phyloP scores from a whole-genome alignment of 2,329 filamentous ascomycete species.

The Arthrobotrys entomopaga region DNA sequence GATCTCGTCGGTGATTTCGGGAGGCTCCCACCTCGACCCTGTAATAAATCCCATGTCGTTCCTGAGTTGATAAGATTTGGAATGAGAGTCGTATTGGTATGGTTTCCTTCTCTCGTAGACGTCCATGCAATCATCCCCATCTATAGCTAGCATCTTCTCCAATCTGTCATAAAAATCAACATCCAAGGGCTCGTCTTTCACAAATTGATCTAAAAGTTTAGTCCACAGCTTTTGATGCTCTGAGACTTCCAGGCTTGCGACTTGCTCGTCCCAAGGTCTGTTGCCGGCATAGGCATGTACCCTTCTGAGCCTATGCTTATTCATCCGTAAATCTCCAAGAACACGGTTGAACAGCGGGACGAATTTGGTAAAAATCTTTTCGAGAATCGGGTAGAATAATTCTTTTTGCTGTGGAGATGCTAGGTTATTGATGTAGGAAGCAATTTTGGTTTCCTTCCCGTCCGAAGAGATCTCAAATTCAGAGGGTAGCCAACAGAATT shows the following conservation, averaged over 20 bases:
- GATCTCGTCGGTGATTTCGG: slow-evolving; percentile 21
- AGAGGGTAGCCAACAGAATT: slow-evolving; percentile 52
- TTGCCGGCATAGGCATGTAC: slow-evolving; percentile 8
- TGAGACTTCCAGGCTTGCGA: slow-evolving; percentile 8
- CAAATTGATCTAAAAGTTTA: slow-evolving; percentile 29
- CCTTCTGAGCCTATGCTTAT: slow-evolving; percentile 20
- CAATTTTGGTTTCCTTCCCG: slow-evolving; percentile 39
- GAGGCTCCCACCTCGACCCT: slow-evolving; percentile 14
- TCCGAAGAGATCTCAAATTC: slow-evolving; percentile 47
- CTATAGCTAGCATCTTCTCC: neutral
- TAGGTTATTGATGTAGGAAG: slow-evolving; percentile 52
- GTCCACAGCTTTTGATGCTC: slow-evolving; percentile 24
- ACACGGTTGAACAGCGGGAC: slow-evolving; percentile 49
- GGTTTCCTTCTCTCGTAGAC: slow-evolving; percentile 3
- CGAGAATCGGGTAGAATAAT: slow-evolving; percentile 44
- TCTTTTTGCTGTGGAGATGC: slow-evolving; percentile 29
- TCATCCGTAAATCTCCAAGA: slow-evolving; percentile 29
- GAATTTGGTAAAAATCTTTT: slow-evolving; percentile 53
- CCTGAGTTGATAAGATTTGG: slow-evolving; percentile 23
- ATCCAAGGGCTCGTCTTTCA: slow-evolving; percentile 25
- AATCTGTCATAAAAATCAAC: slow-evolving; percentile 21
- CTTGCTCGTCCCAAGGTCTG: slow-evolving; percentile 15
- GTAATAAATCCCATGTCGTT: slow-evolving; percentile 25
- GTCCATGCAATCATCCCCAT: neutral
- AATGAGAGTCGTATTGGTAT: slow-evolving; percentile 8